Conservation (phyloP, 2,329 filamentous ascomycete species). For the Trichoderma lentiforme region DNA sequence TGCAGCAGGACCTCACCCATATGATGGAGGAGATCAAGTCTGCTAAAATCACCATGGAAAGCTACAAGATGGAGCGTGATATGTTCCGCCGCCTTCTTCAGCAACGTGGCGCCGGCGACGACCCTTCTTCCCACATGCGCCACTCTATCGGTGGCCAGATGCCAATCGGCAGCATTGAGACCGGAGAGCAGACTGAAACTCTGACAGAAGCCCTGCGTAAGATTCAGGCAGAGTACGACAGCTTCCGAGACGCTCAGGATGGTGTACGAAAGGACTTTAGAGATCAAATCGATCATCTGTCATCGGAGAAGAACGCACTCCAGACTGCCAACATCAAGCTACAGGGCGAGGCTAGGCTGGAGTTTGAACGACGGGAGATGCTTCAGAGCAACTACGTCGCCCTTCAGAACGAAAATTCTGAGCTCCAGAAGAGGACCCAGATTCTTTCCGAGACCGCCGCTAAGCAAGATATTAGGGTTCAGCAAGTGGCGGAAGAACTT, state of each 20-base stretch:
- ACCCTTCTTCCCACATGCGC: constrained; percentile 67
- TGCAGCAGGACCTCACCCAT: constrained; percentile 70
- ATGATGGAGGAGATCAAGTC: constrained; percentile 81
- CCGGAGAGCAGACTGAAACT: constrained; percentile 52
- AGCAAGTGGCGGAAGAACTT: constrained; percentile 90
- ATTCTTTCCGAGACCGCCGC: constrained; percentile 76
- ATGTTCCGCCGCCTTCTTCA: constrained; percentile 96
- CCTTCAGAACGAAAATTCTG: constrained; percentile 77
- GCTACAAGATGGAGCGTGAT: constrained; percentile 91
- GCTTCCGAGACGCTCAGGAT: constrained; percentile 79
- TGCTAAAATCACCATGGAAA: constrained; percentile 80
- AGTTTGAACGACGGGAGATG: constrained; percentile 82
- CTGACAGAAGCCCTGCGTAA: constrained; percentile 79
- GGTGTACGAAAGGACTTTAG: constrained; percentile 79
- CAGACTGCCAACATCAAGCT: constrained; percentile 78
- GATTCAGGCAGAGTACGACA: constrained; percentile 84
- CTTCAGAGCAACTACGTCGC: constrained; percentile 83
- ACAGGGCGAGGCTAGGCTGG: constrained; percentile 76
- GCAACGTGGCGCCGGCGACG: constrained; percentile 57
- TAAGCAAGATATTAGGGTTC: constrained; percentile 84
- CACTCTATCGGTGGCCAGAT: constrained; percentile 63
- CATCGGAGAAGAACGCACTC: constrained; percentile 75
- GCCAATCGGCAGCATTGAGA: constrained; percentile 58
- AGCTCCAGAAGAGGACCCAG: constrained; percentile 80
- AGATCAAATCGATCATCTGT: constrained; percentile 77